Base-by-base conservation (phyloP, 2,329 filamentous ascomycete genomes). In the Achaetomium macrosporum region DNA sequence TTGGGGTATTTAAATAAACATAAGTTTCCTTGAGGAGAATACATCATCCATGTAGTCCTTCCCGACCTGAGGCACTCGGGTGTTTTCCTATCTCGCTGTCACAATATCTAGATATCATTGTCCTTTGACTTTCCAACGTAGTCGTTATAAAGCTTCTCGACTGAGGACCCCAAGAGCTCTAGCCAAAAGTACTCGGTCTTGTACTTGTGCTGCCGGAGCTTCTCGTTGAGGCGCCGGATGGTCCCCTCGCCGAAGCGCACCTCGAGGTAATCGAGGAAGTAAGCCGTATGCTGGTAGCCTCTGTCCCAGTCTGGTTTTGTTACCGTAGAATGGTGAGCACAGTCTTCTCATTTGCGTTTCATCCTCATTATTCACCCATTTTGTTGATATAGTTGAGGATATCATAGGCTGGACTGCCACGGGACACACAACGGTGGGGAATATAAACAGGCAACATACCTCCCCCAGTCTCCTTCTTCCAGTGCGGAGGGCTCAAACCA, bases 281-380 rank as follows among this genome's bases (percentile, higher is more conserved):
- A 97, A 1, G 85, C 93, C 7, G 92, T 97, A 60, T 87, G 81
- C 73, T 96, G 86, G 70, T 97, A 97, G 0, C 91, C 91, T 37
- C 77, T 80, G 68, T 96, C 90, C 91, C 91, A 96, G n/a, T 78
- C 76, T 16, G 3, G 11, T 9, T 5, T 8, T 5, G 35, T n/a
- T 15, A n/a, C 7, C 2, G 15, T 5, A 8, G 35, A 15, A 35
- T 35, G 33, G 33, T 11, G 33, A 25, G 25, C 25, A 25, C 4
- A 4, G 25, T 25, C 25, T 25, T 7, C 4, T 25, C 7, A 7
- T 25, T 25, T 25, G 25, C 25, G 25, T 7, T 25, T 25, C 25
- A 25, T 25, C 25, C 25, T 7, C 4, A 25, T 25, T 4, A 25
- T 25, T 7, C 7, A 25, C 25, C 25, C 25, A 25, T 4, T n/a